Evolutionary conservation across 2,329 filamentous ascomycete genomes (phyloP).

Genomic region (Didymella arachidicola): DNA sequence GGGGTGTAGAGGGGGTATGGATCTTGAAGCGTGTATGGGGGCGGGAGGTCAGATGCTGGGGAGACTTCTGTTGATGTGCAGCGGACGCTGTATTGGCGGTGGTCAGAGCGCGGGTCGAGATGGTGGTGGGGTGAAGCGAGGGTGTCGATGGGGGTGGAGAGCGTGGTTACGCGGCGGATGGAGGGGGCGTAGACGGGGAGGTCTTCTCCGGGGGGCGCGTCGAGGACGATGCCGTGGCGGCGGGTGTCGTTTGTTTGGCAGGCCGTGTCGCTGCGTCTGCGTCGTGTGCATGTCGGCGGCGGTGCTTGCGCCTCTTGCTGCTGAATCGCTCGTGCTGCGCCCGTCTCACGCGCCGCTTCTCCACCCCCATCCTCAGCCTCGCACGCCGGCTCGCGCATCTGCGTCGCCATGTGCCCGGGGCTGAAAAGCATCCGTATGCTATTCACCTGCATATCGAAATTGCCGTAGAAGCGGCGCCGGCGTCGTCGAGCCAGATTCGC

Average conservation of each 20-base stretch:
- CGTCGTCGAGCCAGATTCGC: background rate
- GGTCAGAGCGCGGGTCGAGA: too few species aligned
- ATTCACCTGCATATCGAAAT: slow-evolving; percentile 5
- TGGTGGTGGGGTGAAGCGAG: too few species aligned
- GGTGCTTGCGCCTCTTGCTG: too few species aligned
- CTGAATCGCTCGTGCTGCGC: background rate
- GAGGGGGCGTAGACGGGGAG: slow-evolving; percentile 1
- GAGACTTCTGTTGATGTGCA: background rate
- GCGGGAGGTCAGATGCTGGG: background rate
- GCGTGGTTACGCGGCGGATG: background rate
- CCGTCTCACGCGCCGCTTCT: too few species aligned
- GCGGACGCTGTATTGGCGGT: background rate
- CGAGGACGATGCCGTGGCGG: slow-evolving; percentile 11
- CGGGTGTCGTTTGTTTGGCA: slow-evolving; percentile 6
- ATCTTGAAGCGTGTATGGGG: background rate
- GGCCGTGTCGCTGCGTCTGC: background rate
- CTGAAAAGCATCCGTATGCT: slow-evolving; percentile 5
- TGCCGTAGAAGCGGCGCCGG: slow-evolving; percentile 1
- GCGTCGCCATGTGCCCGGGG: slow-evolving; percentile 8
- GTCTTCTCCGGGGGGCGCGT: background rate
- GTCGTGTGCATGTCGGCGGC: background rate
- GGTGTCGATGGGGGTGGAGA: background rate
- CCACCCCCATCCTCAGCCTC: background rate
- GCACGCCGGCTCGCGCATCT: background rate
- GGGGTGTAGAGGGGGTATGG: slow-evolving; percentile 5